phyloP scores from a whole-genome alignment of 1,284 basidiomycete species.

The Neonothopanus nambi region DNA sequence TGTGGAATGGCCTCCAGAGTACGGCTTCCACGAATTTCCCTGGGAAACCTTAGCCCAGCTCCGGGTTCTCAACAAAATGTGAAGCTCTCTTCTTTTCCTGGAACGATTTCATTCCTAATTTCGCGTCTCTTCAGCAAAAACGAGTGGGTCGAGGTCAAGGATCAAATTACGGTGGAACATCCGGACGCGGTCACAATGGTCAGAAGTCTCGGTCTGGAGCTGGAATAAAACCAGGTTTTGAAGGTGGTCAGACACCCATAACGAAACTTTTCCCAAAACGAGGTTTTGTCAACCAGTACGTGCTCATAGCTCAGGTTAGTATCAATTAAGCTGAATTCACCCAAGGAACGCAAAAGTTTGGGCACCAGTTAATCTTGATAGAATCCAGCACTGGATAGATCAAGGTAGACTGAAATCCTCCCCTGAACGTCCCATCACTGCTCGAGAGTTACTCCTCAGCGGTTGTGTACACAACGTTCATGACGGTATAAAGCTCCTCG shows the following conservation, averaged over 20 bases:
- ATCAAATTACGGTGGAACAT: slow-evolving; percentile 88
- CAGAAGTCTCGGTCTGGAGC: slow-evolving; percentile 92
- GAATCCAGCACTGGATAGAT: slow-evolving; percentile 91
- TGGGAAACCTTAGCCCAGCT: slow-evolving; percentile 66
- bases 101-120: slow-evolving; percentile 1
- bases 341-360: slow-evolving; percentile 70
- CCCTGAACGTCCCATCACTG: slow-evolving; percentile 85
- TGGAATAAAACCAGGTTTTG: slow-evolving; percentile 86
- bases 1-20: slow-evolving; percentile 26
- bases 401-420: slow-evolving; percentile 79
- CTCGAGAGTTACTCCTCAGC: slow-evolving; percentile 80
- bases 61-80: slow-evolving; percentile 65
- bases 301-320: slow-evolving; percentile 15
- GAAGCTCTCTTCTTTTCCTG: slow-evolving; percentile 19
- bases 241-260: slow-evolving; percentile 96
- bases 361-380: slow-evolving; percentile 85
- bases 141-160: slow-evolving; percentile 92
- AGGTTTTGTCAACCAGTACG: slow-evolving; percentile 92
- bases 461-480: slow-evolving; percentile 88
- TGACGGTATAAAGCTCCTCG: slow-evolving; percentile 91
- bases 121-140: slow-evolving; percentile 66
- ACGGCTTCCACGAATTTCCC: slow-evolving; percentile 43
- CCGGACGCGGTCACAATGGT: slow-evolving; percentile 94
- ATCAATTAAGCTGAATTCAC: not conserved
- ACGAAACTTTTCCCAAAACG: slow-evolving; percentile 92